A percentile compares a stretch with the other conserved stretches of the same genome.
phyloP scores from a whole-genome alignment of 2,329 filamentous ascomycete species.

The Acrocalymma vagum region DNA sequence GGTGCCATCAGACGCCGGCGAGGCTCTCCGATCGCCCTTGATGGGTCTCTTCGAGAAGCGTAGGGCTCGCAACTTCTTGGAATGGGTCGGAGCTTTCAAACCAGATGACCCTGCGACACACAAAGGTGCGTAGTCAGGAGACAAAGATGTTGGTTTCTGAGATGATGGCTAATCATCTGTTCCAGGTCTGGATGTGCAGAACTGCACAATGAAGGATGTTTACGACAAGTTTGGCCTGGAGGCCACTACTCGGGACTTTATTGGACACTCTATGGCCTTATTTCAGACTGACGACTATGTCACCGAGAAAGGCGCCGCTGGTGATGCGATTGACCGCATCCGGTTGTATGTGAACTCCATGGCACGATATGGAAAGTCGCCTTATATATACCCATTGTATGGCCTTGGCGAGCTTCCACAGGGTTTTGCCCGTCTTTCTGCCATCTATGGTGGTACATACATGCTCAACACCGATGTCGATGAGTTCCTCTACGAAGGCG shows the following conservation, averaged over 20 bases:
- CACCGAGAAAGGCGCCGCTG: slow-evolving; percentile 73
- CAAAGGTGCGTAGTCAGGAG: slow-evolving; percentile 72
- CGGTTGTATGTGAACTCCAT: slow-evolving; percentile 97
- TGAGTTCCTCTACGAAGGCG: slow-evolving; percentile 83
- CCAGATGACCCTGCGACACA: slow-evolving; percentile 82
- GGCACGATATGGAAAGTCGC: slow-evolving; percentile 96
- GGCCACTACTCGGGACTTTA: slow-evolving; percentile 87
- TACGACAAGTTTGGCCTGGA: slow-evolving; percentile 98
- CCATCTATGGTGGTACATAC: slow-evolving; percentile 98
- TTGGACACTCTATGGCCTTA: slow-evolving; percentile 97
- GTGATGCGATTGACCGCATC: slow-evolving; percentile 90
- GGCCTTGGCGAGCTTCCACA: slow-evolving; percentile 96
- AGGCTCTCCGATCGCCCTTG: slow-evolving; percentile 87
- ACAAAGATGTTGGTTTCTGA: too few species aligned
- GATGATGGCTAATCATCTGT: slow-evolving; percentile 4
- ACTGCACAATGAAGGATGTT: slow-evolving; percentile 94
- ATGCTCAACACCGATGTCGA: slow-evolving; percentile 98
- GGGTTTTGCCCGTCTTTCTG: slow-evolving; percentile 94
- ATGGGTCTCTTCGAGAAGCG: slow-evolving; percentile 99
- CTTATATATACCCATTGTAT: slow-evolving; percentile 99
- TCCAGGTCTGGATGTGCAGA: slow-evolving; percentile 77
- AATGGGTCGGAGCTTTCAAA: slow-evolving; percentile 92
- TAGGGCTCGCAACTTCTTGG: slow-evolving; percentile 93
- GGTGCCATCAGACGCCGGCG: slow-evolving; percentile 90
- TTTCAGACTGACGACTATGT: slow-evolving; percentile 93